Evolutionary conservation across 805 yeast species (phyloP).

Genomic region (Metschnikowia henanensis): DNA sequence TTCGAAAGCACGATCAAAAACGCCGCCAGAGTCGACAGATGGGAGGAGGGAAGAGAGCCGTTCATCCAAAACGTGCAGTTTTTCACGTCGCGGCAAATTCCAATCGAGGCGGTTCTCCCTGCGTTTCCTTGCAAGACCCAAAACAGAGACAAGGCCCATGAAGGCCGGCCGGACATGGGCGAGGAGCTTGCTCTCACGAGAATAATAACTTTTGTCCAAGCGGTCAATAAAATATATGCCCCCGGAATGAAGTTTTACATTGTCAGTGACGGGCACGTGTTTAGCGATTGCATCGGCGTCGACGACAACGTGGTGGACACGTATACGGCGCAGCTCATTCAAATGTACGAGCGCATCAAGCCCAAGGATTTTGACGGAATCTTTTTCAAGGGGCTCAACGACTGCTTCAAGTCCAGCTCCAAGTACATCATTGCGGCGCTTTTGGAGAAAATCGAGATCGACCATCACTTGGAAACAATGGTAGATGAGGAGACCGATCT

Average conservation of each 20-base stretch:
- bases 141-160: conserved; percentile 52
- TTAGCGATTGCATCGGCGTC: conserved; percentile 63
- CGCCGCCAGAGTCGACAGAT: conserved; percentile 46
- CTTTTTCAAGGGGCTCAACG: conserved; percentile 35
- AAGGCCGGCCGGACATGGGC: conserved; percentile 54
- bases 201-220: conserved; percentile 31
- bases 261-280: conserved; percentile 66
- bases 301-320: conserved; percentile 53
- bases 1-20: conserved; percentile 51
- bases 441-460: conserved; percentile 25
- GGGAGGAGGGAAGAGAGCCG: conserved; percentile 42
- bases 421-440: conserved; percentile 15
- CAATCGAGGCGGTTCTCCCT: conserved; percentile 57
- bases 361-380: conserved; percentile 30
- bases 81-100: conserved; percentile 48
- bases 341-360: conserved; percentile 38
- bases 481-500: conserved; percentile 34
- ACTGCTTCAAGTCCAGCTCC: conserved; percentile 29
- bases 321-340: conserved; percentile 46
- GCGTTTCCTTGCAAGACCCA: conserved; percentile 68
- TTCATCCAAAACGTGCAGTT: conserved; percentile 45
- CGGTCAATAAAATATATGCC: conserved; percentile 40
- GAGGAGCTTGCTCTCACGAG: conserved; percentile 35
- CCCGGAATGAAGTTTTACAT: conserved; percentile 58
- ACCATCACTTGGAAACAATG: conserved; percentile 34